Percentiles rank a stretch among this genome's conserved stretches.
phyloP scores from a whole-genome alignment of 352 stramenopile species.

The Phytophthora constricta region DNA sequence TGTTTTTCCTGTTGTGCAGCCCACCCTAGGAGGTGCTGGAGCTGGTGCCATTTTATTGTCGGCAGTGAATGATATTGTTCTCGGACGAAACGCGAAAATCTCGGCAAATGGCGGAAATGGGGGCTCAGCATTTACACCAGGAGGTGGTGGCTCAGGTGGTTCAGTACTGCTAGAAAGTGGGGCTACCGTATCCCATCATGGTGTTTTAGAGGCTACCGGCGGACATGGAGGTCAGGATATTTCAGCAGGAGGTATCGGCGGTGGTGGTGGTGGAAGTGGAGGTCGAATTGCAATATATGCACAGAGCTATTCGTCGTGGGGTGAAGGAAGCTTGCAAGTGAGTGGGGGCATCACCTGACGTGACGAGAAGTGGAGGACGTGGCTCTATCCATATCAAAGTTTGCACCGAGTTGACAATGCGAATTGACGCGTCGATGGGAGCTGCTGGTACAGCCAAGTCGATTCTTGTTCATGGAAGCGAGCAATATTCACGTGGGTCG shows the following conservation, averaged over 20 bases:
- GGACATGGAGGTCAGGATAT: conserved; percentile 80
- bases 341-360: conserved; percentile 71
- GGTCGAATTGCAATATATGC: conserved; percentile 86
- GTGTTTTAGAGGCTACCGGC: conserved; percentile 75
- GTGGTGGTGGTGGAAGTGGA: conserved; percentile 91
- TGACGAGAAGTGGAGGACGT: conserved; percentile 34
- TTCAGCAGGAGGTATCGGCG: conserved; percentile 6
- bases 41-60: conserved; percentile 88
- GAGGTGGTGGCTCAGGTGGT: conserved; percentile 64
- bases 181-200: conserved; percentile 69
- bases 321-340: conserved; percentile 75
- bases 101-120: conserved; percentile 76
- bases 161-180: conserved; percentile 59
- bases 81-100: conserved; percentile 83
- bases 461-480: conserved; percentile 61
- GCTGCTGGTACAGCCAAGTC: conserved; percentile 77
- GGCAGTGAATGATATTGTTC: conserved; percentile 94
- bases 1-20: conserved; percentile 65
- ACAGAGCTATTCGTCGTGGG: conserved; percentile 92
- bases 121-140: conserved; percentile 57
- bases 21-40: conserved; percentile 90
- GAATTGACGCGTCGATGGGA: conserved; percentile 68
- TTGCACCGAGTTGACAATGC: conserved; percentile 49
- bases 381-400: conserved; percentile 58
- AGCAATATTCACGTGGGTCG: conserved; percentile 43